A percentile compares a stretch with the other conserved stretches of the same genome.
phyloP scores from a whole-genome alignment of 75 land plant species.

The Pinus tabuliformis region DNA sequence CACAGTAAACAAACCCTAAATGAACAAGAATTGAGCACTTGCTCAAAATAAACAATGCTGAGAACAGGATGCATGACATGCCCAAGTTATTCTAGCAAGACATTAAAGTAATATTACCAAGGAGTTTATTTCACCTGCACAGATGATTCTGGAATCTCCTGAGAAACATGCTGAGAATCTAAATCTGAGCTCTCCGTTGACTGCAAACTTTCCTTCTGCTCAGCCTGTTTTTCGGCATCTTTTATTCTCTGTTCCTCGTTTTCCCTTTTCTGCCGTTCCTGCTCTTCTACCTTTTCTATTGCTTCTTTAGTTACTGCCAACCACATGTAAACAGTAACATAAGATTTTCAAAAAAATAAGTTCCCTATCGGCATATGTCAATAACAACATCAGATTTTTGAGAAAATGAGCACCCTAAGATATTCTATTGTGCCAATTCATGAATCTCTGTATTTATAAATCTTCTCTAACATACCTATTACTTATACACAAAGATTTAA shows the following conservation, averaged over 20 bases:
- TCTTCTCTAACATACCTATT: background rate
- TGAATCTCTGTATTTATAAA: background rate
- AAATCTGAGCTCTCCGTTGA: slow-evolving; percentile 5
- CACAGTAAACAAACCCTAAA: background rate
- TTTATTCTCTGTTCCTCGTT: slow-evolving; percentile 54
- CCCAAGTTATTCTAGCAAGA: background rate
- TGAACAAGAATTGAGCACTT: background rate
- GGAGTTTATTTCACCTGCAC: slow-evolving; percentile 9
- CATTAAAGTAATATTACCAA: background rate
- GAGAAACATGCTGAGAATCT: background rate
- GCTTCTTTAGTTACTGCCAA: slow-evolving; percentile 60
- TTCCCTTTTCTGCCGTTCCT: slow-evolving; percentile 53
- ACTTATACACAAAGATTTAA: slow-evolving; percentile 12
- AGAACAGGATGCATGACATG: background rate
- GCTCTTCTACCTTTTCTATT: slow-evolving; percentile 82
- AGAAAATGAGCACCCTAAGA: background rate
- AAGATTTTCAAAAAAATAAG: background rate
- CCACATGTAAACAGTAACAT: background rate
- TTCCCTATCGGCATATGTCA: background rate
- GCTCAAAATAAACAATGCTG: background rate
- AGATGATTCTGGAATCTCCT: background rate
- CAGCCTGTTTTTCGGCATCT: slow-evolving; percentile 36
- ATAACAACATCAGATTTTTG: background rate
- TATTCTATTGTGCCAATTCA: background rate
- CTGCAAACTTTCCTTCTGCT: slow-evolving; percentile 7